phyloP scores from a whole-genome alignment of 371 early-diverging fungal species.

The Gilbertella persicaria region DNA sequence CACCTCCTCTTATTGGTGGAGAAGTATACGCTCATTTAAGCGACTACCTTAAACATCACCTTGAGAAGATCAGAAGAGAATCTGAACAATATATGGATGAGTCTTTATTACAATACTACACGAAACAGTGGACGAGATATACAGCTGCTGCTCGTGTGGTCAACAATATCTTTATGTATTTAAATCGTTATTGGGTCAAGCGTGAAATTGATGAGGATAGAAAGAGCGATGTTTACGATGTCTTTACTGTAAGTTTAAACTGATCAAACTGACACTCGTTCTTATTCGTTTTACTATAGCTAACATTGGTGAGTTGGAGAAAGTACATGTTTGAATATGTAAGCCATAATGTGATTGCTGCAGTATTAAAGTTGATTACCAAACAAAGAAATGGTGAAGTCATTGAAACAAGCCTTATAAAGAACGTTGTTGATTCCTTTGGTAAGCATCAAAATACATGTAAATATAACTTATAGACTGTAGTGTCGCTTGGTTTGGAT shows the following conservation, averaged over 20 bases:
- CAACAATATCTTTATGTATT: slow-evolving; percentile 90
- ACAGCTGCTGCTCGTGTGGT: slow-evolving; percentile 83
- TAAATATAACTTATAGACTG: background rate
- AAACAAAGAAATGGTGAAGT: slow-evolving; percentile 89
- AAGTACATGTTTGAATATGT: slow-evolving; percentile 82
- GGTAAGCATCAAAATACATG: slow-evolving; percentile 44
- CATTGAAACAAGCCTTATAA: slow-evolving; percentile 84
- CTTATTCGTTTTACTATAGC: slow-evolving; percentile 41
- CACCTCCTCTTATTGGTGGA: slow-evolving; percentile 83
- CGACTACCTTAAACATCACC: slow-evolving; percentile 72
- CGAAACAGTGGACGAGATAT: slow-evolving; percentile 86
- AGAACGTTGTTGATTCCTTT: slow-evolving; percentile 89
- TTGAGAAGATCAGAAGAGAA: slow-evolving; percentile 59
- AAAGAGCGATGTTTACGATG: slow-evolving; percentile 84
- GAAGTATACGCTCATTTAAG: slow-evolving; percentile 81
- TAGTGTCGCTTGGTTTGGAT: slow-evolving; percentile 84
- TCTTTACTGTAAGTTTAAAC: slow-evolving; percentile 77
- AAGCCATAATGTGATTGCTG: slow-evolving; percentile 76
- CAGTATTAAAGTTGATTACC: slow-evolving; percentile 82
- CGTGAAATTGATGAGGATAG: slow-evolving; percentile 93
- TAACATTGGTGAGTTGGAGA: slow-evolving; percentile 87
- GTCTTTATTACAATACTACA: slow-evolving; percentile 84
- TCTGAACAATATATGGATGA: slow-evolving; percentile 74
- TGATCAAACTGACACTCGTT: slow-evolving; percentile 2
- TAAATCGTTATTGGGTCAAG: slow-evolving; percentile 97